Base-by-base conservation (phyloP, 805 yeast genomes). In the Suhomyces tanzawaensis region DNA sequence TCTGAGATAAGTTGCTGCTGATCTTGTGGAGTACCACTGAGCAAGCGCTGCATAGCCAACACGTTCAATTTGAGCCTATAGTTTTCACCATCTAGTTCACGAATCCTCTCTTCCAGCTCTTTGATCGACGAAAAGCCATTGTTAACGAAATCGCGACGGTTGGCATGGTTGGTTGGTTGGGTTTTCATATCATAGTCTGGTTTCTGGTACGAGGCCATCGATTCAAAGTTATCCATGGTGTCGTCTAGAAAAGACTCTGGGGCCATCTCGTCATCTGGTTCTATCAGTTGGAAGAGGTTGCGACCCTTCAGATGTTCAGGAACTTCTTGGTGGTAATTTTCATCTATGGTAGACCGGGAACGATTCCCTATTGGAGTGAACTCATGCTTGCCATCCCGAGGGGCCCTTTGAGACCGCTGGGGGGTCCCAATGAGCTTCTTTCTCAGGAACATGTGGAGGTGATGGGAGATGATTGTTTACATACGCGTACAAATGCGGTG, bases 321-420 rank as follows among this genome's bases (percentile, higher is more conserved):
- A 3, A 25, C 18, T 28, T 35, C 39, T 7, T 19, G 32, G 22
- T 31, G 26, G 37, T 40, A 11, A 34, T 32, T 29, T 35, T 39
- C 36, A 12, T 27, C 33, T 37, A 36, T 31, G 18, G 39, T 33
- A 18, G 29, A 17, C 32, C 39, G 29, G 9, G 47, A 36, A 13
- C 55, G 47, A 35, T 44, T 47, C 5, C 61, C 61, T 4, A 56
- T 53, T 9, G 61, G 61, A 3, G 59, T 50, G 37, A 56, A 56
- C 43, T 56, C 60, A 17, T 47, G 51, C 15, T 36, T 37, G 15
- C 29, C 16, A 4, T 13, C 23, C n/a, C 14, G 12, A n/a, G 13
- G n/a, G 15, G n/a, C 16, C 17, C 15, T n/a, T 4, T 36, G 42
- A 14, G 22, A 46, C 37, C 39, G 30, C 16, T 41, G 53, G 17